Conservation (phyloP, 768 basidiomycete genomes). For the Leccinellum albellum region DNA sequence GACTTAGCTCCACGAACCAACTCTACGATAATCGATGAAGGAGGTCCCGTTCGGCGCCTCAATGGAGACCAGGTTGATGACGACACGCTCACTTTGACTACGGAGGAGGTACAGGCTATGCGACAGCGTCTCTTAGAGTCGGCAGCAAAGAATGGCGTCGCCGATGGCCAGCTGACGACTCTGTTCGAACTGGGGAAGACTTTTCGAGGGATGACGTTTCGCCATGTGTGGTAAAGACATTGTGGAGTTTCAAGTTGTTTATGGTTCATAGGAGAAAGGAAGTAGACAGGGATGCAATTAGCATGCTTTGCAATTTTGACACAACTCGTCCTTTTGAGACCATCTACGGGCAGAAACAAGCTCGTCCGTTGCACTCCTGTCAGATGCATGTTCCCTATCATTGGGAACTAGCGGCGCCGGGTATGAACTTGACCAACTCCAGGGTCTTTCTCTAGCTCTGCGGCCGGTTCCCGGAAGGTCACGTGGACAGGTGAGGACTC, state of each 20-base stretch:
- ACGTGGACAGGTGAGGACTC: too few relatives aligned
- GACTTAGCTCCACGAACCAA: background rate
- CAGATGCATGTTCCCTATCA: too few relatives aligned
- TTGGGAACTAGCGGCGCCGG: too few relatives aligned
- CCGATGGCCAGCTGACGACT: slow-evolving; percentile 10
- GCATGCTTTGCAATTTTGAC: background rate
- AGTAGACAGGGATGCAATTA: background rate
- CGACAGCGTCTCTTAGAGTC: slow-evolving; percentile 14
- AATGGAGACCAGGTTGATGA: background rate
- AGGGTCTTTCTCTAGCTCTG: too few relatives aligned
- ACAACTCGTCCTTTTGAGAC: background rate
- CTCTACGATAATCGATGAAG: background rate
- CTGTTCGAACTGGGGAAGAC: slow-evolving; percentile 21
- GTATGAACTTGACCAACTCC: too few relatives aligned
- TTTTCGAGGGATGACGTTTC: slow-evolving; percentile 21
- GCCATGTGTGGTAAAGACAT: slow-evolving; percentile 23
- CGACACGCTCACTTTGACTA: slow-evolving; percentile 16
- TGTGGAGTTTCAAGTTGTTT: background rate
- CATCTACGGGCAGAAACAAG: background rate
- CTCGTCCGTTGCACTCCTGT: too few relatives aligned
- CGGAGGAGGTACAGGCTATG: slow-evolving; percentile 14
- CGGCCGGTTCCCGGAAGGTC: too few relatives aligned
- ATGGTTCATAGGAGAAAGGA: background rate
- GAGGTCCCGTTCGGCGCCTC: background rate
- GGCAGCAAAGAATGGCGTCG: background rate